These are phyloP conservation scores for Trichoderma erinaceum DNA, from an alignment of 495 filamentous ascomycete genomes.

Conservation along the genomic window DNA sequence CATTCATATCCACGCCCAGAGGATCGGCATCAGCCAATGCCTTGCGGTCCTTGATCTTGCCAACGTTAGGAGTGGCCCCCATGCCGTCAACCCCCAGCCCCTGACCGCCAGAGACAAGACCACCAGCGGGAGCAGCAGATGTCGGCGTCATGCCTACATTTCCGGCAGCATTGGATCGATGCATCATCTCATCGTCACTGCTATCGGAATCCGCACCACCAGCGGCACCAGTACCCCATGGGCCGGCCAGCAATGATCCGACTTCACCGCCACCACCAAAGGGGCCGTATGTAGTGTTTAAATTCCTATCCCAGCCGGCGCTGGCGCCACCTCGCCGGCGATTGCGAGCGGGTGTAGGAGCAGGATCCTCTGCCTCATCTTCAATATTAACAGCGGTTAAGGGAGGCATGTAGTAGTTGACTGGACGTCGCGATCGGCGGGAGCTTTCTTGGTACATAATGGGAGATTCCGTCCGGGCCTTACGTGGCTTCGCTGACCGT, in stretches of 20 bases:
- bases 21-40: conserved; percentile 87
- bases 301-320: conserved; percentile 59
- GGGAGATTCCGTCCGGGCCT: conserved; percentile 48
- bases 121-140: conserved; percentile 48
- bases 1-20: conserved; percentile 80
- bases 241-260: conserved; percentile 65
- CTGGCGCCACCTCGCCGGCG: conserved; percentile 48
- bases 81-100: conserved; percentile 52
- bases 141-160: conserved; percentile 72
- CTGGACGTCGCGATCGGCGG: conserved; percentile 25
- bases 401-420: conserved; percentile 56
- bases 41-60: conserved; percentile 75
- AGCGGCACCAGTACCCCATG: conserved; percentile 67
- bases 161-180: conserved; percentile 53
- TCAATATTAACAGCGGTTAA: conserved; percentile 62
- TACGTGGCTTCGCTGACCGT: conserved; percentile 39
- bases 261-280: conserved; percentile 78
- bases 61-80: conserved; percentile 76
- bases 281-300: conserved; percentile 83
- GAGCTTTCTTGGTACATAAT: conserved; percentile 49
- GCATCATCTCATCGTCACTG: conserved; percentile 81
- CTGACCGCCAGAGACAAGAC: conserved; percentile 49
- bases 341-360: conserved; percentile 63
- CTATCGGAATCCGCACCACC: conserved; percentile 88
- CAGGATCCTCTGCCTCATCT: conserved; percentile 57